Evolutionary conservation across 306 rosid genomes (phyloP).

Genomic region (Boehmeria nivea): DNA sequence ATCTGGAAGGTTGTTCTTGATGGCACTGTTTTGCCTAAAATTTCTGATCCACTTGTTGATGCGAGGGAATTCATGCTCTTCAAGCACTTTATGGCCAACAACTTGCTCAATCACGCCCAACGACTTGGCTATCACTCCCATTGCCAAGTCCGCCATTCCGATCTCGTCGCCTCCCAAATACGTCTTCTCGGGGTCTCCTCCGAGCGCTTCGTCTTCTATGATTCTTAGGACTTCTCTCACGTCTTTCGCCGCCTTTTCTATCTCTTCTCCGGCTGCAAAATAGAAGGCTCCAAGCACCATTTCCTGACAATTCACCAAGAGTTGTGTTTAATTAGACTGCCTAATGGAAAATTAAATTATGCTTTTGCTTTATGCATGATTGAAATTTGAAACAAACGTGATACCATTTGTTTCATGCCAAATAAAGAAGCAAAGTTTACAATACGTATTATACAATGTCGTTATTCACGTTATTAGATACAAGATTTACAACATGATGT

Average conservation of each 20-base stretch:
- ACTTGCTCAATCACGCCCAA: slow-evolving; percentile 8
- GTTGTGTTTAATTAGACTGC: too few species aligned
- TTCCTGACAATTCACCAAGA: neutral
- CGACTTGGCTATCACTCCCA: slow-evolving; percentile 14
- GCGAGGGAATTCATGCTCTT: slow-evolving; percentile 14
- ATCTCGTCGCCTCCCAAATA: slow-evolving; percentile 15
- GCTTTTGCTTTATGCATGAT: too few species aligned
- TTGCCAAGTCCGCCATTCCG: slow-evolving; percentile 18
- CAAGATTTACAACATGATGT: too few species aligned
- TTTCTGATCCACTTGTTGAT: slow-evolving; percentile 15
- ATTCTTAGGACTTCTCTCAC: slow-evolving; percentile 5
- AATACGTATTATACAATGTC: too few species aligned
- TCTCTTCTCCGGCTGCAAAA: slow-evolving; percentile 16
- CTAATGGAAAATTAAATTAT: too few species aligned
- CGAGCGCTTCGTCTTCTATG: slow-evolving; percentile 18
- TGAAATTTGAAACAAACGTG: too few species aligned
- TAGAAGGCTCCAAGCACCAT: neutral
- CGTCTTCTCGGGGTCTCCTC: neutral
- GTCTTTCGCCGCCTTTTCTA: slow-evolving; percentile 10
- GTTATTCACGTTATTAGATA: too few species aligned
- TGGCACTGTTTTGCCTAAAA: slow-evolving; percentile 2
- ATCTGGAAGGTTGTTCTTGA: slow-evolving; percentile 15
- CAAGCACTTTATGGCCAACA: slow-evolving; percentile 13
- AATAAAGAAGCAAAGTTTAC: too few species aligned
- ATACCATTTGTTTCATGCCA: too few species aligned